These are phyloP conservation scores for Aspergillus ibericus DNA, from an alignment of 2,329 filamentous ascomycete species.

Conservation along the genomic window DNA sequence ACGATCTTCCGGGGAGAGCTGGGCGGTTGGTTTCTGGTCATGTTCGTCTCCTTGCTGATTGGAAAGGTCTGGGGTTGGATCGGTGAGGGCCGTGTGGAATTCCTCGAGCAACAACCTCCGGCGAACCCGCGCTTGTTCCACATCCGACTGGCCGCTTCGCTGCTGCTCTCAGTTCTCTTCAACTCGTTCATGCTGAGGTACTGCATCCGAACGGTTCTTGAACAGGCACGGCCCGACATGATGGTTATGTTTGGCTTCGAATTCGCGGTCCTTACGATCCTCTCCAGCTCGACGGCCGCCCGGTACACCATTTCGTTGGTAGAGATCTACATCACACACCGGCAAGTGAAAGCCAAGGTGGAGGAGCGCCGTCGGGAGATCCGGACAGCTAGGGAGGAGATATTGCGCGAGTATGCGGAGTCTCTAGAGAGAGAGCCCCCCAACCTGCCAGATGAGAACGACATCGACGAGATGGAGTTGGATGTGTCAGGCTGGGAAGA, in stretches of 20 bases:
- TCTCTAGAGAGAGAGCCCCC: constrained; percentile 37
- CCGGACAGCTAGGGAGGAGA: constrained; percentile 53
- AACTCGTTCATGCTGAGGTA: constrained; percentile 79
- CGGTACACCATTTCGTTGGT: constrained; percentile 77
- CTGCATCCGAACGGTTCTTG: constrained; percentile 76
- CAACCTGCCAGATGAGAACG: constrained; percentile 64
- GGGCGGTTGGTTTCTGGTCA: constrained; percentile 89
- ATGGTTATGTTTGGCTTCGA: constrained; percentile 99
- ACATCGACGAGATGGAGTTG: constrained; percentile 88
- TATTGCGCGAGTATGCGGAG: constrained; percentile 40
- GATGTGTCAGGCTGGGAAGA: constrained; percentile 96
- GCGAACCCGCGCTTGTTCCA: constrained; percentile 88
- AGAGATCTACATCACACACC: constrained; percentile 72
- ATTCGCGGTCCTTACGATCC: constrained; percentile 82
- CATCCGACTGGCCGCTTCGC: constrained; percentile 72
- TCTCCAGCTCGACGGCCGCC: constrained; percentile 73
- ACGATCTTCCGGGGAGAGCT: constrained; percentile 96
- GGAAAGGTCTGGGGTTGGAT: constrained; percentile 99
- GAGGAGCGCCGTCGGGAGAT: constrained; percentile 69
- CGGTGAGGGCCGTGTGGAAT: constrained; percentile 88
- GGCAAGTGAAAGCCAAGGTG: constrained; percentile 70
- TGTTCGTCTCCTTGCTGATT: constrained; percentile 90
- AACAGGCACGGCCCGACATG: constrained; percentile 90
- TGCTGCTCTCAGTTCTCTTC: constrained; percentile 76
- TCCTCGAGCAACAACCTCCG: constrained; percentile 92